These are phyloP conservation scores for Cercospora sojina DNA, from an alignment of 2,329 filamentous ascomycete genomes.

Conservation along the genomic window DNA sequence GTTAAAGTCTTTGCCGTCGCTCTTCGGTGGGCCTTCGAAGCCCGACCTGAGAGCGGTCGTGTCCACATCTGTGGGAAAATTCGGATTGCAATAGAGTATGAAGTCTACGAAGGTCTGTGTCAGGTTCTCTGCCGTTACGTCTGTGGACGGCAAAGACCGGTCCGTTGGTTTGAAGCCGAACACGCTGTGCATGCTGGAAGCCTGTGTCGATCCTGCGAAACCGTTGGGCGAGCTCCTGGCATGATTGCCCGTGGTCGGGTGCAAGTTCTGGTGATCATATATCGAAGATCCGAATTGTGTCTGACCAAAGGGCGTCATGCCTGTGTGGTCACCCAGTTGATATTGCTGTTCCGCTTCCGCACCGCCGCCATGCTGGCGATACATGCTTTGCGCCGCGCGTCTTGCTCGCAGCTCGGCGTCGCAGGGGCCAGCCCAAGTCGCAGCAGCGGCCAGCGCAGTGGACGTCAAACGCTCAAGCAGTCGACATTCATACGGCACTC, in stretches of 20 bases:
- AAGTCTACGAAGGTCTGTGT: conserved; percentile 82
- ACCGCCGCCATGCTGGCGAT: conserved; percentile 28
- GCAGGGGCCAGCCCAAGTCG: background rate
- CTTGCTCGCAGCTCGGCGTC: background rate
- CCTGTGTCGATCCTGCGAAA: conserved; percentile 26
- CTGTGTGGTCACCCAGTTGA: conserved; percentile 24
- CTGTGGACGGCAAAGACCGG: conserved; percentile 62
- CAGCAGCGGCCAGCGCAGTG: background rate
- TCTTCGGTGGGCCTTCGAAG: conserved; percentile 78
- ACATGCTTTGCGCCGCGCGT: conserved; percentile 21
- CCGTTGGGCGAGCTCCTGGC: conserved; percentile 21
- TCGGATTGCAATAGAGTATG: conserved; percentile 88
- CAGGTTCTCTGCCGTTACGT: conserved; percentile 68
- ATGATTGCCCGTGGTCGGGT: conserved; percentile 16
- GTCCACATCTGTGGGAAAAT: conserved; percentile 67
- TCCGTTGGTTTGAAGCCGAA: conserved; percentile 45
- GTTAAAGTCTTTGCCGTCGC: conserved; percentile 82
- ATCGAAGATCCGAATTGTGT: conserved; percentile 28
- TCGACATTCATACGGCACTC: background rate
- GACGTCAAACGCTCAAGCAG: background rate
- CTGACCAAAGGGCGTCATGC: conserved; percentile 26
- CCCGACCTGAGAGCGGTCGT: conserved; percentile 69
- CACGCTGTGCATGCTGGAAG: conserved; percentile 21
- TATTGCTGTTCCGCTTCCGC: conserved; percentile 29
- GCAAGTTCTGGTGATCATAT: conserved; percentile 29